A percentile compares a stretch with the other conserved stretches of the same genome.
Evolutionary conservation across 495 filamentous ascomycete genomes (phyloP).

Genomic region (Aspergillus cristatus): DNA sequence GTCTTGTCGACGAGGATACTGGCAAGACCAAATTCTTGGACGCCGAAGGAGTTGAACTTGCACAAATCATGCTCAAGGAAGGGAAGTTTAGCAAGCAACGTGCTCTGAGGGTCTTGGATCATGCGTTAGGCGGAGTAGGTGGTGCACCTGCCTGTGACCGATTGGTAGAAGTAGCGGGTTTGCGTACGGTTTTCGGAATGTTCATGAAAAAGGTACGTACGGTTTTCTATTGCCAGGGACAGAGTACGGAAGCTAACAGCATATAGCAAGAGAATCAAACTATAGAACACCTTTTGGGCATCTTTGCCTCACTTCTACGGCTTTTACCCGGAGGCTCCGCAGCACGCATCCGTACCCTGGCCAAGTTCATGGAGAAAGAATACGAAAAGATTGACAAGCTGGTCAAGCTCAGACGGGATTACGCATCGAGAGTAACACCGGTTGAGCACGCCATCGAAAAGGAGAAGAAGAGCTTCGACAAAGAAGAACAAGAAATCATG

Average conservation of each 20-base stretch:
- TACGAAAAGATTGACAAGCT: conserved; percentile 75
- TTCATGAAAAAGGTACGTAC: conserved; percentile 76
- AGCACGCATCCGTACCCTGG: conserved; percentile 71
- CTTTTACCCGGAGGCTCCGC: conserved; percentile 69
- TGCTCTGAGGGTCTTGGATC: conserved; percentile 73
- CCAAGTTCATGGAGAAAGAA: conserved; percentile 93
- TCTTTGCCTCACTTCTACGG: conserved; percentile 78
- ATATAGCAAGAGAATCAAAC: conserved; percentile 51
- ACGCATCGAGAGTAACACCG: conserved; percentile 50
- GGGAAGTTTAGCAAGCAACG: conserved; percentile 71
- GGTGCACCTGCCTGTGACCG: conserved; percentile 55
- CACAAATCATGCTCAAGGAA: conserved; percentile 78
- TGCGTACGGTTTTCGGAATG: conserved; percentile 75
- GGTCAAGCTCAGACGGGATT: conserved; percentile 61
- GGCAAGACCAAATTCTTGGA: conserved; percentile 81
- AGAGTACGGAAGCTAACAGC: conserved; percentile 13
- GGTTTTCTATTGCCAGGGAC: not conserved
- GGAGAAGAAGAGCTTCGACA: conserved; percentile 36
- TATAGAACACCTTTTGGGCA: conserved; percentile 80
- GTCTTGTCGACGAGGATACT: conserved; percentile 61
- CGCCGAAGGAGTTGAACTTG: conserved; percentile 86
- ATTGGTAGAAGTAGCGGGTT: conserved; percentile 73
- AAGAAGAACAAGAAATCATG: conserved; percentile 54
- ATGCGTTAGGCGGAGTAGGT: conserved; percentile 56
- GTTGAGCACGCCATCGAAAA: conserved; percentile 60